These are phyloP conservation scores for Wilcoxina mikolae DNA, from an alignment of 495 filamentous ascomycete species.

Conservation along the genomic window DNA sequence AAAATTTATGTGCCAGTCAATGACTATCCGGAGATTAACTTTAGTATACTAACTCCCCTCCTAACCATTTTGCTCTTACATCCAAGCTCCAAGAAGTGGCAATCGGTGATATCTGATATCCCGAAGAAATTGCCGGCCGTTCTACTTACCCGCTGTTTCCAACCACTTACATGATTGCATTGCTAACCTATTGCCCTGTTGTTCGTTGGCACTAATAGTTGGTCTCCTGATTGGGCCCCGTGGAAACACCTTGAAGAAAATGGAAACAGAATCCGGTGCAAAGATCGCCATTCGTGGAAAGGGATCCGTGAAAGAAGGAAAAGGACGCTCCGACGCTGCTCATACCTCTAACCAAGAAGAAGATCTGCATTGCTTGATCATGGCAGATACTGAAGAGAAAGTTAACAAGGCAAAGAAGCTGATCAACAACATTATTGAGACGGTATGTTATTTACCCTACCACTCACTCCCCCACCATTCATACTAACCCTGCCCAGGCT, in stretches of 20 bases:
- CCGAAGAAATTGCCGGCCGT: constrained; percentile 27
- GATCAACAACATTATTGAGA: constrained; percentile 68
- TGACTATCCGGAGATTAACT: constrained; percentile 99
- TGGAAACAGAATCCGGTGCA: constrained; percentile 63
- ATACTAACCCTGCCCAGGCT: constrained; percentile 35
- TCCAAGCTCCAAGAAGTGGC: constrained; percentile 18
- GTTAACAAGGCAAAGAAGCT: constrained; percentile 67
- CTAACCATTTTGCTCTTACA: constrained; percentile 34
- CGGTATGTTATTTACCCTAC: constrained; percentile 44
- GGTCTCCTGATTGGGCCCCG: constrained; percentile 75
- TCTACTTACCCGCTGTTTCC: constrained; percentile 2
- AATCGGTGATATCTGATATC: constrained; percentile 20
- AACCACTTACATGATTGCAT: constrained; percentile 16
- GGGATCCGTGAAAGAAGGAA: constrained; percentile 75
- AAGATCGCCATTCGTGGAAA: constrained; percentile 75
- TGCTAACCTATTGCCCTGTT: constrained; percentile 27
- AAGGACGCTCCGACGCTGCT: constrained; percentile 62
- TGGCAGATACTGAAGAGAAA: constrained; percentile 70
- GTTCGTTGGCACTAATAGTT: constrained; percentile 48
- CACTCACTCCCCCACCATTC: too few species aligned
- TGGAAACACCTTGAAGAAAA: constrained; percentile 71
- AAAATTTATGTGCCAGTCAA: constrained; percentile 41
- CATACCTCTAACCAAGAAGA: constrained; percentile 76
- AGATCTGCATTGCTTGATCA: constrained; percentile 69
- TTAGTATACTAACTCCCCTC: constrained; percentile 98